Base-by-base conservation (phyloP, 2,329 filamentous ascomycete genomes). In the Fusarium redolens region DNA sequence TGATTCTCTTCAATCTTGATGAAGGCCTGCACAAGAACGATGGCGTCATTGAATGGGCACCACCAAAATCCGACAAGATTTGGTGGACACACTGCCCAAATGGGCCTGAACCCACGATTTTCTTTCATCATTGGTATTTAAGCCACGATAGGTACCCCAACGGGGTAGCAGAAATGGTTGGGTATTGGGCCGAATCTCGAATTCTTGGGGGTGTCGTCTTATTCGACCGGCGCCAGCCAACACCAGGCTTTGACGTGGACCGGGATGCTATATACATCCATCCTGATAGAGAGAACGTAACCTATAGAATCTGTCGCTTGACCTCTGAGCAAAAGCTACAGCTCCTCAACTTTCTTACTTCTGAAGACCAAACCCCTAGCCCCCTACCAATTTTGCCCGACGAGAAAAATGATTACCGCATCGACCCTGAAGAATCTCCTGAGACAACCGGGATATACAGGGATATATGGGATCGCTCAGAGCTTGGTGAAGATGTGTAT, bases 1-100 rank as follows among this genome's bases (percentile, higher is more conserved):
- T 77, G 0, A 47, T 54, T 4, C 51, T 82, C 1, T 79, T 72
- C 28, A 52, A 74, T 7, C 51, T 75, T 4, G 73, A 76, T 11
- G 61, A 70, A 0, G 65, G 63, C 22, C 40, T 73, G 1, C 78
- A 79, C 31, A 75, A 76, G 15, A 68, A 76, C 7, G 75, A 80
- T 15, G 69, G 64, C 0, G 51, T 80, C 15, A 61, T 58, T 7
- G 28, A 55, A 5, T 80, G 76, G 76, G 51, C 22, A 17, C 76
- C 79, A 3, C 68, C 72, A 2, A 68, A 73, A 14, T 57, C 60
- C 2, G 63, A 72, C 9, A 38, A 69, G 7, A 14, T 43, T 4
- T 65, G 60, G 35, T 68, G 44, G 59, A 3, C 31, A 43, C 22
- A 54, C 33, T 38, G 52, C 51, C 73, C 67, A 13, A 12, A 69